Percentiles rank a stretch among this genome's conserved stretches.
These are phyloP conservation scores for Endogone sp. DNA, from an alignment of 192 early-diverging fungal genomes.

Conservation along the genomic window DNA sequence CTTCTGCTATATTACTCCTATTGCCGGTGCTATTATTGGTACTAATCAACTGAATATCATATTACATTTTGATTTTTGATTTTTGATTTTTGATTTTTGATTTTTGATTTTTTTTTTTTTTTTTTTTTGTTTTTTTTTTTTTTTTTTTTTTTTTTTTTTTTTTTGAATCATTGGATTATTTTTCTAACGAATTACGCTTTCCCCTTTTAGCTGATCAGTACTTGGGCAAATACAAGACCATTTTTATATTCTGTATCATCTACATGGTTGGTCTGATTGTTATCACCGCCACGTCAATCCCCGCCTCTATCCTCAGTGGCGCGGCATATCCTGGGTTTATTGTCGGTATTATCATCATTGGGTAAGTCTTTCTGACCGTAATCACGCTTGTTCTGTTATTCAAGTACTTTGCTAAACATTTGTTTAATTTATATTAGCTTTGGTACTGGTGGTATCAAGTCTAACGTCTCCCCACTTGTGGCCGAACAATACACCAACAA, in stretches of 20 bases:
- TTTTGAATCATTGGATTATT: too few species aligned
- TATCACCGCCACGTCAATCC: slow-evolving; percentile 59
- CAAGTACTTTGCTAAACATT: background rate
- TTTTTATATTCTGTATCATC: slow-evolving; percentile 56
- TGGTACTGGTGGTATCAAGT: slow-evolving; percentile 77
- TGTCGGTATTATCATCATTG: slow-evolving; percentile 69
- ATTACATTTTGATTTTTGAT: slow-evolving; percentile 46
- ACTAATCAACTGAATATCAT: slow-evolving; percentile 33
- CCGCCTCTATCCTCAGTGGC: slow-evolving; percentile 46
- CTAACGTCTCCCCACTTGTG: slow-evolving; percentile 73
- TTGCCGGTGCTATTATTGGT: slow-evolving; percentile 57
- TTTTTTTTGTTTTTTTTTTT: too few species aligned
- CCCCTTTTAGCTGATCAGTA: slow-evolving; percentile 56
- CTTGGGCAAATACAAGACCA: slow-evolving; percentile 72
- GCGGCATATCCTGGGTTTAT: slow-evolving; percentile 63
- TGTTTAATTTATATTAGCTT: slow-evolving; percentile 10
- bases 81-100: too few species aligned
- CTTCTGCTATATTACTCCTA: slow-evolving; percentile 56
- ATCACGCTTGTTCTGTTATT: too few species aligned
- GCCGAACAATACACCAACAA: slow-evolving; percentile 64
- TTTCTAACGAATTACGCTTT: slow-evolving; percentile 57
- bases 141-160: too few species aligned
- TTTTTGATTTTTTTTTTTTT: too few species aligned
- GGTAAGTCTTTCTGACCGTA: slow-evolving; percentile 18
- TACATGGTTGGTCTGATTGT: slow-evolving; percentile 64